Percentiles rank a stretch among this genome's conserved stretches.
Evolutionary conservation across 1,139 yeast species (phyloP).

Genomic region (Debaryomyces sp.): DNA sequence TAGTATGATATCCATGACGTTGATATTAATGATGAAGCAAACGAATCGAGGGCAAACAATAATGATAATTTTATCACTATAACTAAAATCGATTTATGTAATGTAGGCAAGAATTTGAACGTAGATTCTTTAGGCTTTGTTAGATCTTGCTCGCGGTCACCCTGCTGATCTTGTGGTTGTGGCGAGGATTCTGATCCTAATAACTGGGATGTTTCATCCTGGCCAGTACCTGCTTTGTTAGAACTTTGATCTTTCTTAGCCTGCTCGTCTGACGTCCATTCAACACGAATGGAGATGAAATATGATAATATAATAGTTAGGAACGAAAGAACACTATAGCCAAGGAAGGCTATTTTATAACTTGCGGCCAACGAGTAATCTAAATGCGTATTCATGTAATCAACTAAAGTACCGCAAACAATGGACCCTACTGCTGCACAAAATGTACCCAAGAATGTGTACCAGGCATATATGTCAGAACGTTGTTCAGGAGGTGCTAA

Average conservation of each 20-base stretch:
- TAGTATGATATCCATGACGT: conserved; percentile 49
- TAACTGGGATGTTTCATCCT: conserved; percentile 16
- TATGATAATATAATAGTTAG: conserved; percentile 22
- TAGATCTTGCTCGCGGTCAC: conserved; percentile 1
- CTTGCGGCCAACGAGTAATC: conserved; percentile 26
- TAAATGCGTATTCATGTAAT: conserved; percentile 19
- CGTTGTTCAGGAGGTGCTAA: conserved; percentile 30
- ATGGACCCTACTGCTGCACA: conserved; percentile 42
- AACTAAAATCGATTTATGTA: conserved; percentile 19
- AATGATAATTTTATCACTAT: conserved; percentile 37
- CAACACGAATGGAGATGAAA: conserved; percentile 23
- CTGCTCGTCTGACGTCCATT: conserved; percentile 15
- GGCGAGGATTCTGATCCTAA: conserved; percentile 1
- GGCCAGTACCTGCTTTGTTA: background rate
- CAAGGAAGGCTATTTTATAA: conserved; percentile 32
- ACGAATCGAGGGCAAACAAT: conserved; percentile 45
- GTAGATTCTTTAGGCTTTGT: conserved; percentile 11
- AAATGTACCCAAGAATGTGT: conserved; percentile 39
- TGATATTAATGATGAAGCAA: conserved; percentile 48
- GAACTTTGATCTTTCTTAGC: background rate
- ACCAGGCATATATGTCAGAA: conserved; percentile 48
- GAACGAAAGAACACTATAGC: conserved; percentile 24
- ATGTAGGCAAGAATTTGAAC: conserved; percentile 23
- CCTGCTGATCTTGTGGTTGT: background rate
- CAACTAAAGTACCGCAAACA: conserved; percentile 32